Percentiles rank a stretch among this genome's conserved stretches.
Conservation (phyloP, 352 stramenopile species). For the Blastocystis hominis region DNA sequence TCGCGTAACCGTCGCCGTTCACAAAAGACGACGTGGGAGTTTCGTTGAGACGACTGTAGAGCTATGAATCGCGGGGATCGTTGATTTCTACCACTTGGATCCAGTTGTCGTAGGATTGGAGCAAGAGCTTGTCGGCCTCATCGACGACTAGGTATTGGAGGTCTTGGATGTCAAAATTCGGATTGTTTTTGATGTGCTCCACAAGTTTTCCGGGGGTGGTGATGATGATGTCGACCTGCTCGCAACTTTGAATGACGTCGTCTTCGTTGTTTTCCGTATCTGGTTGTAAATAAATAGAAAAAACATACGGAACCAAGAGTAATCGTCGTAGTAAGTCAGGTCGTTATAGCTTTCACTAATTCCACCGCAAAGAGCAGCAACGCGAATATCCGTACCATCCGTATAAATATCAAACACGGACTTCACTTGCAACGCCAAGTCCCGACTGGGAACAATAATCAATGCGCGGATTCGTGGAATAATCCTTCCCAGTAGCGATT, state of each 20-base stretch:
- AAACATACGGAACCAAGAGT: conserved; percentile 2
- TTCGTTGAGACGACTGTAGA: conserved; percentile 24
- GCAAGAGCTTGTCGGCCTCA: conserved; percentile 45
- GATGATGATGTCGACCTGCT: conserved; percentile 44
- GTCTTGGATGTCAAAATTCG: conserved; percentile 16
- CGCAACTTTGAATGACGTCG: conserved; percentile 5
- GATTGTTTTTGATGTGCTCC: conserved; percentile 52
- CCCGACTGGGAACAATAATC: conserved; percentile 18
- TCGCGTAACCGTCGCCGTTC: not conserved
- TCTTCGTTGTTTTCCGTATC: not conserved
- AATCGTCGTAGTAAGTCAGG: not conserved
- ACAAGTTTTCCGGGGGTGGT: conserved; percentile 43
- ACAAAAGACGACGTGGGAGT: not conserved
- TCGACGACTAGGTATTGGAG: conserved; percentile 49
- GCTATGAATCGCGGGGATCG: not conserved
- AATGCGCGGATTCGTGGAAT: conserved; percentile 32
- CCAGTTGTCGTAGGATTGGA: conserved; percentile 47
- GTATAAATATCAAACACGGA: conserved; percentile 42
- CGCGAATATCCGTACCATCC: conserved; percentile 2
- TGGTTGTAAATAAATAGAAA: not conserved
- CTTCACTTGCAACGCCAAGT: conserved; percentile 49
- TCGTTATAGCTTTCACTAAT: not conserved
- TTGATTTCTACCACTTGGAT: conserved; percentile 16
- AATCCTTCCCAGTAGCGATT: conserved; percentile 13
- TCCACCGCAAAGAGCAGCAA: not conserved